Conservation (phyloP, 768 basidiomycete genomes). For the Agaricus bisporus region DNA sequence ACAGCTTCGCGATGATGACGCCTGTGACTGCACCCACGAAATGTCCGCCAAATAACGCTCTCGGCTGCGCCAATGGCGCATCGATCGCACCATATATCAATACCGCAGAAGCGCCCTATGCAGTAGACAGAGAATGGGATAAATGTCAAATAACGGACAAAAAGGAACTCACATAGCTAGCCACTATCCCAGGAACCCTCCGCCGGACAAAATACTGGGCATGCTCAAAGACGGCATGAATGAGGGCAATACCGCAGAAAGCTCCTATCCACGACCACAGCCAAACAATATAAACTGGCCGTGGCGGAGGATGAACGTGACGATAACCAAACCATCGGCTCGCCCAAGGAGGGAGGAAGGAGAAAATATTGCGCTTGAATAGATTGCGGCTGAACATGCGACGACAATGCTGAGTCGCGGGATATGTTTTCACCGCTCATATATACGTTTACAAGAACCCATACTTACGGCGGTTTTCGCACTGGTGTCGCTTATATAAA, state of each 20-base stretch:
- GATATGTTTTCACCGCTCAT: too few relatives aligned
- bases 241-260: slow-evolving; percentile 40
- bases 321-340: slow-evolving; percentile 43
- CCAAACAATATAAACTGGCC: slow-evolving; percentile 32
- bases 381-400: too few relatives aligned
- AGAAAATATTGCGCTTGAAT: slow-evolving; percentile 18
- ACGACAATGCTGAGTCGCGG: too few relatives aligned
- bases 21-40: slow-evolving; percentile 44
- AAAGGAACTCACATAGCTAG: slow-evolving; percentile 36
- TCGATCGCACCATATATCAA: slow-evolving; percentile 50
- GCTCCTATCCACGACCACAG: slow-evolving; percentile 50
- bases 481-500: too few relatives aligned
- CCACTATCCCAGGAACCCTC: slow-evolving; percentile 40
- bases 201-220: slow-evolving; percentile 40
- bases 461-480: too few relatives aligned
- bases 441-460: too few relatives aligned
- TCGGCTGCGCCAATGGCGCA: slow-evolving; percentile 46
- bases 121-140: background rate
- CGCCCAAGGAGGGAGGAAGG: slow-evolving; percentile 28
- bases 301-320: slow-evolving; percentile 23
- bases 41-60: slow-evolving; percentile 44
- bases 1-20: slow-evolving; percentile 45
- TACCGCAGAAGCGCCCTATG: slow-evolving; percentile 49
- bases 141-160: background rate
- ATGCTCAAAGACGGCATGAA: slow-evolving; percentile 45